A percentile compares a stretch with the other conserved stretches of the same genome.
Conservation (phyloP, 1,284 basidiomycete genomes). For the Ustanciosporium gigantosporum region DNA sequence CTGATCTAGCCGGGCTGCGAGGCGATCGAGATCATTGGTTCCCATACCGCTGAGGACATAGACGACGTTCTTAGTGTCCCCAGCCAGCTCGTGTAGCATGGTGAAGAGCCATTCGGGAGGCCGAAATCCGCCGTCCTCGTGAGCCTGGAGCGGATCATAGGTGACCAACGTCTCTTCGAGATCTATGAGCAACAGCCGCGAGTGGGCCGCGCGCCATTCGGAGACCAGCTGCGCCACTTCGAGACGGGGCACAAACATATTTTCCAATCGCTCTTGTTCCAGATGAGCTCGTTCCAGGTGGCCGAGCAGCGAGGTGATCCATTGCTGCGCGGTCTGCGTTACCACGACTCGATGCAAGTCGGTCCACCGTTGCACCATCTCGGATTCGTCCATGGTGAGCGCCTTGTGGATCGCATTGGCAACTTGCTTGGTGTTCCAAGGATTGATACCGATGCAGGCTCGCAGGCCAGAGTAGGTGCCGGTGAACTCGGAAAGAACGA, state of each 20-base stretch:
- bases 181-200: constrained; percentile 74
- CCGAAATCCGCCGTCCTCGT: constrained; percentile 63
- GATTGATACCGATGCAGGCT: constrained; percentile 81
- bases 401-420: constrained; percentile 76
- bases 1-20: constrained; percentile 69
- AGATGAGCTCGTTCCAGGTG: constrained; percentile 56
- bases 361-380: constrained; percentile 76
- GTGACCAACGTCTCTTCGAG: constrained; percentile 77
- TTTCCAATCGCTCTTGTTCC: constrained; percentile 51
- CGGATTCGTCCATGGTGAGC: constrained; percentile 75
- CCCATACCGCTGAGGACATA: constrained; percentile 80
- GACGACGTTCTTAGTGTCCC: constrained; percentile 74
- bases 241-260: constrained; percentile 53
- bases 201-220: constrained; percentile 64
- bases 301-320: constrained; percentile 75
- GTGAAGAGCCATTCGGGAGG: constrained; percentile 68
- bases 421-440: constrained; percentile 61
- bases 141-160: constrained; percentile 46
- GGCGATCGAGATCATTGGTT: constrained; percentile 67
- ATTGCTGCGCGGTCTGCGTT: constrained; percentile 83
- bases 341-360: constrained; percentile 82
- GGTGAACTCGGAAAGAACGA: constrained; percentile 76
- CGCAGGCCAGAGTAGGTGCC: constrained; percentile 84
- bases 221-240: constrained; percentile 59
- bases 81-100: constrained; percentile 69